A percentile compares a stretch with the other conserved stretches of the same genome.
Evolutionary conservation across 352 stramenopile species (phyloP).

Genomic region (Pythium biforme): DNA sequence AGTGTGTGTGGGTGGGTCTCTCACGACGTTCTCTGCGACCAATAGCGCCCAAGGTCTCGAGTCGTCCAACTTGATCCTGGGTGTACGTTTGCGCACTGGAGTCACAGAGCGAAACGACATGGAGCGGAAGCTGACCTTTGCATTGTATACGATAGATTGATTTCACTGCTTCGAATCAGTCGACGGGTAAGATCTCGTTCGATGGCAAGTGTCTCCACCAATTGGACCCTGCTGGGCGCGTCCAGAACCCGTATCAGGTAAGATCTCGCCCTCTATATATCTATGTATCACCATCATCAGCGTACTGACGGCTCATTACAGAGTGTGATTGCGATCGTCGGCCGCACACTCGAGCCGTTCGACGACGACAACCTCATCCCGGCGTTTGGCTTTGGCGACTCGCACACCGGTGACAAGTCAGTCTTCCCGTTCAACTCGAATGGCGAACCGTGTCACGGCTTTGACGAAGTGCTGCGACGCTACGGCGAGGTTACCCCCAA

Average conservation of each 20-base stretch:
- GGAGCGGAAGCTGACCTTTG: too few relatives aligned
- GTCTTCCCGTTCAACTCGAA: constrained; percentile 55
- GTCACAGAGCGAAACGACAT: too few relatives aligned
- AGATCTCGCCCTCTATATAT: too few relatives aligned
- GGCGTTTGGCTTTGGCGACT: constrained; percentile 74
- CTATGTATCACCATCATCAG: neutral
- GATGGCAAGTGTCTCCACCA: constrained; percentile 59
- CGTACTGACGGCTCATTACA: constrained; percentile 9
- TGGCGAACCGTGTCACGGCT: constrained; percentile 42
- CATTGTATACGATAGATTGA: too few relatives aligned
- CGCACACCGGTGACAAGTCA: constrained; percentile 42
- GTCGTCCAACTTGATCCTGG: constrained; percentile 70
- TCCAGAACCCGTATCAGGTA: constrained; percentile 70
- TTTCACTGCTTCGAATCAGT: constrained; percentile 82
- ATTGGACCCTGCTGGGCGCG: constrained; percentile 42
- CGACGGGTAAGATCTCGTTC: constrained; percentile 65
- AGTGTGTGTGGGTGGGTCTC: neutral
- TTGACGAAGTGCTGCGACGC: constrained; percentile 50
- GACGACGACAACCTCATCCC: constrained; percentile 75
- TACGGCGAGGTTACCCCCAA: constrained; percentile 58
- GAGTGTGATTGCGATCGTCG: constrained; percentile 70
- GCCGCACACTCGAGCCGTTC: constrained; percentile 59
- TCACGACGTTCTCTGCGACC: neutral
- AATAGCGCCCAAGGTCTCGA: constrained; percentile 48
- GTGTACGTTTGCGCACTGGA: constrained; percentile 39